These are phyloP conservation scores for Cordyceps javanica DNA, from an alignment of 2,329 filamentous ascomycete genomes.

Conservation along the genomic window DNA sequence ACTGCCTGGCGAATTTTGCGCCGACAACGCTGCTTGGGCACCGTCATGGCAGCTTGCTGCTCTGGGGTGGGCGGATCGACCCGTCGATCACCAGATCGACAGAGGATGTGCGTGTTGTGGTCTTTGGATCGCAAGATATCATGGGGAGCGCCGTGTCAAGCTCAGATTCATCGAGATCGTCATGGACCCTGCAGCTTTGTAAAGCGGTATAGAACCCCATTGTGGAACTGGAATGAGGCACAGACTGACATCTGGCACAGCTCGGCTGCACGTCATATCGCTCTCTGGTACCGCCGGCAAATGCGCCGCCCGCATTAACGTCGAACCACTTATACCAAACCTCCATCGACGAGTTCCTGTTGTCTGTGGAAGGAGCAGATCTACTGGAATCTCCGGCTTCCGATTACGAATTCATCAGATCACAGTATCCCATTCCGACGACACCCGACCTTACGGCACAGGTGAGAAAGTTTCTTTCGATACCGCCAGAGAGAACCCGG, in stretches of 20 bases:
- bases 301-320: slow-evolving; percentile 43
- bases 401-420: slow-evolving; percentile 38
- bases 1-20: not conserved
- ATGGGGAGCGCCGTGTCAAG: slow-evolving; percentile 3
- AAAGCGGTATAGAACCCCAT: not conserved
- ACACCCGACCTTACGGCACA: slow-evolving; percentile 39
- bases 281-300: slow-evolving; percentile 37
- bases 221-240: not conserved
- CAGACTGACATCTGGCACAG: slow-evolving; percentile 23
- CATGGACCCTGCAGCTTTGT: slow-evolving; percentile 8
- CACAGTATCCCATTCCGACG: slow-evolving; percentile 36
- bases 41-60: not conserved
- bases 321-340: slow-evolving; percentile 49
- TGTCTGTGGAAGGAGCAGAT: slow-evolving; percentile 26
- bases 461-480: slow-evolving; percentile 39
- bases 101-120: slow-evolving; percentile 5
- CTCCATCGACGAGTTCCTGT: slow-evolving; percentile 30
- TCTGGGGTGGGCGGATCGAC: not conserved
- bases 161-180: not conserved
- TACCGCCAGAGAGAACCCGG: slow-evolving; percentile 24
- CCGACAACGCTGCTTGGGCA: not conserved
- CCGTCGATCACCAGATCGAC: slow-evolving; percentile 1
- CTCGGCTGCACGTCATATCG: slow-evolving; percentile 39
- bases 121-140: slow-evolving; percentile 10
- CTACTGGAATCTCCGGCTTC: slow-evolving; percentile 28